phyloP scores from a whole-genome alignment of 257 asterid species.

The Solanum lycopersicoides region DNA sequence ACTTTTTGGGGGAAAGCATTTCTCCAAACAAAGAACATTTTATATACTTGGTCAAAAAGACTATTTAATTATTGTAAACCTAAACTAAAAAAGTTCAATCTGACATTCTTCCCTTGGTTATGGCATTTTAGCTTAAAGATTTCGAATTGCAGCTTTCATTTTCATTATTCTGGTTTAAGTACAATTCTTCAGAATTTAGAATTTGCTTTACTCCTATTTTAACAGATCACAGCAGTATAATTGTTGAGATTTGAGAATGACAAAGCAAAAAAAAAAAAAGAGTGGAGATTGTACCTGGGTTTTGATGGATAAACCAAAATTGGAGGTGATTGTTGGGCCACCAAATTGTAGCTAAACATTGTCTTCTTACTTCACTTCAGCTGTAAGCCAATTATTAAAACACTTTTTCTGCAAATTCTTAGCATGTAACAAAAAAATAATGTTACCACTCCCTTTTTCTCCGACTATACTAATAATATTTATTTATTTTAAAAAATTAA shows the following conservation, averaged over 20 bases:
- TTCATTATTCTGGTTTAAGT: not conserved
- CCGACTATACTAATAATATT: rapidly evolving
- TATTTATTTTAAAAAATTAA: too few species aligned
- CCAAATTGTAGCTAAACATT: constrained; percentile 15
- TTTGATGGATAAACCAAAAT: constrained; percentile 15
- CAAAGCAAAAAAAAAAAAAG: too few species aligned
- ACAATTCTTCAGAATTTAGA: not conserved
- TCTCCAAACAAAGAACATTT: not conserved
- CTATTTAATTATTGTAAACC: not conserved
- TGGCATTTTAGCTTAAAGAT: not conserved
- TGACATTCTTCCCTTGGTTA: not conserved
- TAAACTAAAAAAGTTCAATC: not conserved
- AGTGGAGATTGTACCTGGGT: constrained; percentile 20
- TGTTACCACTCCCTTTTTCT: not conserved
- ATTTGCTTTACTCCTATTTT: not conserved
- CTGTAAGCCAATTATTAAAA: not conserved
- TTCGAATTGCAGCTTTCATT: not conserved
- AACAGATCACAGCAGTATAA: not conserved
- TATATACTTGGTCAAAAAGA: not conserved
- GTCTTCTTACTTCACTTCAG: not conserved
- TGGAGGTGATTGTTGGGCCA: constrained; percentile 35
- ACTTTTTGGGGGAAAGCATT: not conserved
- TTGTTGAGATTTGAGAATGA: too few species aligned
- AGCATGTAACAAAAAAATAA: not conserved
- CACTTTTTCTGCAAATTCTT: not conserved